Conservation (phyloP, 805 yeast species). For the Yamadazyma endophytica region DNA sequence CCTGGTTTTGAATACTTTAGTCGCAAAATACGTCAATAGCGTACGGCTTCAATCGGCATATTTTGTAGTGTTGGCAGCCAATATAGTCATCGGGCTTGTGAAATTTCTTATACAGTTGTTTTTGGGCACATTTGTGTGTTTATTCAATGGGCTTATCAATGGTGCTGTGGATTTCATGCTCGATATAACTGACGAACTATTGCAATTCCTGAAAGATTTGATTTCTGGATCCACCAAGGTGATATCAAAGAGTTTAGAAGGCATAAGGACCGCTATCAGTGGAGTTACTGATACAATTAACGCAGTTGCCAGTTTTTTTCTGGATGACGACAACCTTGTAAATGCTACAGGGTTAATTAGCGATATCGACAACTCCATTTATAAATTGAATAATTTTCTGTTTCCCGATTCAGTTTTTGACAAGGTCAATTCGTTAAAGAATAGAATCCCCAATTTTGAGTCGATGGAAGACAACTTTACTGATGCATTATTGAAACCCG, state of each 20-base stretch:
- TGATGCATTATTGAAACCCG: slow-evolving; percentile 54
- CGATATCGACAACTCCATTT: slow-evolving; percentile 56
- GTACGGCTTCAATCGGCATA: slow-evolving; percentile 6
- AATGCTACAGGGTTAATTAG: slow-evolving; percentile 30
- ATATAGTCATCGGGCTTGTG: slow-evolving; percentile 44
- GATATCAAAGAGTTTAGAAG: slow-evolving; percentile 7
- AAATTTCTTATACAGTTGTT: slow-evolving; percentile 66
- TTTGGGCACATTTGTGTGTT: slow-evolving; percentile 84
- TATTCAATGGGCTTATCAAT: slow-evolving; percentile 68
- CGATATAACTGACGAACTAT: slow-evolving; percentile 65
- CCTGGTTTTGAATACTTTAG: slow-evolving; percentile 5
- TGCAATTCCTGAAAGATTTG: slow-evolving; percentile 53
- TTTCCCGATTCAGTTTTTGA: slow-evolving; percentile 65
- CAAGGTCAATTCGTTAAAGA: slow-evolving; percentile 48
- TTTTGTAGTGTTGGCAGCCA: slow-evolving; percentile 5
- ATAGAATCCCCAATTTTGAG: slow-evolving; percentile 59
- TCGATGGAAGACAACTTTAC: slow-evolving; percentile 59
- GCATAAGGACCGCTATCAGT: slow-evolving; percentile 2
- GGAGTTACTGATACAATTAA: slow-evolving; percentile 9
- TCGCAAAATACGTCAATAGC: slow-evolving; percentile 2
- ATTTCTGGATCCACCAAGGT: slow-evolving; percentile 34
- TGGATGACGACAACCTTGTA: slow-evolving; percentile 25
- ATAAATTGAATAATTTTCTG: slow-evolving; percentile 48
- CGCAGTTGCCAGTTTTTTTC: slow-evolving; percentile 40
- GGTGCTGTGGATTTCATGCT: slow-evolving; percentile 71